Evolutionary conservation across 2,329 filamentous ascomycete genomes (phyloP).

Genomic region (Aspergillus sp.): DNA sequence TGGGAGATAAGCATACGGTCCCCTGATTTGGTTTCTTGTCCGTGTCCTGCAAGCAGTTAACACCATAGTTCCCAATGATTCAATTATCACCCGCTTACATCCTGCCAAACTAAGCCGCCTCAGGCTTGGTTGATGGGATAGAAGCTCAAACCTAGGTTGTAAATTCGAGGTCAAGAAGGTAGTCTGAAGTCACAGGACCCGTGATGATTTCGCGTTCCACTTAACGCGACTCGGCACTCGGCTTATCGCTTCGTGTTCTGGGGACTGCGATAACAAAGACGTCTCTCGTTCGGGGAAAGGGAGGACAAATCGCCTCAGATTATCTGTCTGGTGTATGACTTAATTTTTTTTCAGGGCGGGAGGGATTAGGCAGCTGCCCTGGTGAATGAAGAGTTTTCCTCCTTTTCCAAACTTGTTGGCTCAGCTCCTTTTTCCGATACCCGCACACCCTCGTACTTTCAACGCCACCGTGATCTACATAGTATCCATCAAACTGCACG

Average conservation of each 20-base stretch:
- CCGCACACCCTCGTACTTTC: too few relatives aligned
- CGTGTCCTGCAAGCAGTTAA: conserved; percentile 16
- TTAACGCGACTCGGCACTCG: conserved; percentile 26
- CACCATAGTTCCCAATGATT: neutral
- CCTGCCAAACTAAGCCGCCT: too few relatives aligned
- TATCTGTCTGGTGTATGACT: neutral
- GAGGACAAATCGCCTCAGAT: neutral
- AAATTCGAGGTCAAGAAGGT: neutral
- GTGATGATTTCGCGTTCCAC: conserved; percentile 38
- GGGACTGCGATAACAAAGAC: neutral
- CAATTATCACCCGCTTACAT: neutral
- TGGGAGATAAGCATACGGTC: conserved; percentile 40
- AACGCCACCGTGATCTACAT: too few relatives aligned
- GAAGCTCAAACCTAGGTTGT: too few relatives aligned
- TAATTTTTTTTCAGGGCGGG: neutral
- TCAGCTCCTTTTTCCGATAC: neutral
- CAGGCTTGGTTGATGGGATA: too few relatives aligned
- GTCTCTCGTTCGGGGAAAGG: neutral
- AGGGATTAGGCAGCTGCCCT: neutral
- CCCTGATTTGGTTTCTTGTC: conserved; percentile 30
- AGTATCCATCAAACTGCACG: too few relatives aligned
- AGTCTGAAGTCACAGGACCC: conserved; percentile 25
- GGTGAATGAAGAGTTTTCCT: conserved; percentile 6
- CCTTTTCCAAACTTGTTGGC: neutral
- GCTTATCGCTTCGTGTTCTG: conserved; percentile 9